Evolutionary conservation across 1,284 basidiomycete genomes (phyloP).

Genomic region (Ganoderma sp.): DNA sequence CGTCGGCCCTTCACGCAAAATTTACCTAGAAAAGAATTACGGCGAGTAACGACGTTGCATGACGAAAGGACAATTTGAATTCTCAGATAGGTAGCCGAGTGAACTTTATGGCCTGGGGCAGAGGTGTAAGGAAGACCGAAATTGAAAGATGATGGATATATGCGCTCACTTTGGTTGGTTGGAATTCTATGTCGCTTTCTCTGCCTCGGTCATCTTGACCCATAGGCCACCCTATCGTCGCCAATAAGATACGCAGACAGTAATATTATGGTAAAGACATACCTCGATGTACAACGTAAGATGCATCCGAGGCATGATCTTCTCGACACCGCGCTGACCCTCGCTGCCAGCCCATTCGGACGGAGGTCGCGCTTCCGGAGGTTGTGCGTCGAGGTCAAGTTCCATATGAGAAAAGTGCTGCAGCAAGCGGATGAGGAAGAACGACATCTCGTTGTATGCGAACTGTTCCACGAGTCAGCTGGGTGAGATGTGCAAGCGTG

Average conservation of each 20-base stretch:
- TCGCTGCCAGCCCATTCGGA: slow-evolving; percentile 27
- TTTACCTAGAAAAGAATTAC: background rate
- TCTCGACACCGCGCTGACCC: slow-evolving; percentile 28
- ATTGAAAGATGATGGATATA: background rate
- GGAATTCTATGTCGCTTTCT: slow-evolving; percentile 13
- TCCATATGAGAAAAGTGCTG: slow-evolving; percentile 54
- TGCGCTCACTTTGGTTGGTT: slow-evolving; percentile 32
- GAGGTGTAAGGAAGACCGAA: background rate
- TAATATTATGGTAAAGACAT: slow-evolving; percentile 12
- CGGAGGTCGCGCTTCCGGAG: slow-evolving; percentile 28
- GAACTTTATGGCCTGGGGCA: background rate
- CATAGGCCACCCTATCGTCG: slow-evolving; percentile 36
- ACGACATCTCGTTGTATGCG: slow-evolving; percentile 51
- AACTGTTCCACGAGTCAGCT: slow-evolving; percentile 35
- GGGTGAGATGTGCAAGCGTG: background rate
- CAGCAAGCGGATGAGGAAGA: slow-evolving; percentile 47
- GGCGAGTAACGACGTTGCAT: background rate
- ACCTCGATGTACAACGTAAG: slow-evolving; percentile 31
- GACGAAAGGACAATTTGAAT: background rate
- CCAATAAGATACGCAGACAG: background rate
- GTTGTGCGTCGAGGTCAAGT: slow-evolving; percentile 40
- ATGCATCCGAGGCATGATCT: slow-evolving; percentile 30
- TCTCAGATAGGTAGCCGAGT: background rate
- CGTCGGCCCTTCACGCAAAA: background rate
- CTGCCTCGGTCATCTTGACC: slow-evolving; percentile 38